These are phyloP conservation scores for Themeda triandra DNA, from an alignment of 176 grass and related monocot genomes.

Conservation along the genomic window DNA sequence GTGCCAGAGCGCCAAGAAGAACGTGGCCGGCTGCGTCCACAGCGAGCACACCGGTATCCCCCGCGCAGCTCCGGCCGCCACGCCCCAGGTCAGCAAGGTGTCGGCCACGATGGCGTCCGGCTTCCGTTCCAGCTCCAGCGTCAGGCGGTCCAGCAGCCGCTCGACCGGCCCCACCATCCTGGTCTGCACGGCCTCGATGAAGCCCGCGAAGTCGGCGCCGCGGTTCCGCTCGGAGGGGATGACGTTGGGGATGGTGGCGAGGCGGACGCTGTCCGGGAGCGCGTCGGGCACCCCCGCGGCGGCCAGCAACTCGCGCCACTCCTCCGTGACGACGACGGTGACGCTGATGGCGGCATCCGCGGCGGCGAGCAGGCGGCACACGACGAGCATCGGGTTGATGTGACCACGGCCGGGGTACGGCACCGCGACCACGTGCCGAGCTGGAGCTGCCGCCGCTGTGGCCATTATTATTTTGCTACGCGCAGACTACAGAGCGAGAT, in stretches of 20 bases:
- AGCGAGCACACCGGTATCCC: constrained; percentile 61
- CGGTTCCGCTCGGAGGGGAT: constrained; percentile 59
- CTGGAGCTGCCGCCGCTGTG: neutral
- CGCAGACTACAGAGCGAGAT: neutral
- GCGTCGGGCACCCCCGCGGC: neutral
- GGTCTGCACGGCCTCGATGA: constrained; percentile 41
- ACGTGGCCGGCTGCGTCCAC: constrained; percentile 48
- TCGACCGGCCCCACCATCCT: constrained; percentile 53
- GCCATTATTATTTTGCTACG: constrained; percentile 2
- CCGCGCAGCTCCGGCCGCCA: constrained; percentile 33
- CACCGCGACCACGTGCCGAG: constrained; percentile 51
- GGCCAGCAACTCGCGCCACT: constrained; percentile 55
- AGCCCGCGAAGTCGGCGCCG: constrained; percentile 26
- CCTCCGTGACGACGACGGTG: constrained; percentile 68
- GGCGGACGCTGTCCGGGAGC: constrained; percentile 32
- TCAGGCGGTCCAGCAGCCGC: constrained; percentile 39
- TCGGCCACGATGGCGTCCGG: constrained; percentile 46
- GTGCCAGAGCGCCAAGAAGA: constrained; percentile 44
- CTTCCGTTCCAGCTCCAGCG: constrained; percentile 2
- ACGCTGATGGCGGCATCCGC: constrained; percentile 25
- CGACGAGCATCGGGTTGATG: constrained; percentile 69
- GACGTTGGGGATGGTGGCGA: constrained; percentile 57
- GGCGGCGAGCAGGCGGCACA: constrained; percentile 49
- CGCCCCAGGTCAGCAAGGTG: constrained; percentile 47
- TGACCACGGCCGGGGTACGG: constrained; percentile 77